Conservation (phyloP, 2,329 filamentous ascomycete species). For the Rhytidhysteron rufulum region DNA sequence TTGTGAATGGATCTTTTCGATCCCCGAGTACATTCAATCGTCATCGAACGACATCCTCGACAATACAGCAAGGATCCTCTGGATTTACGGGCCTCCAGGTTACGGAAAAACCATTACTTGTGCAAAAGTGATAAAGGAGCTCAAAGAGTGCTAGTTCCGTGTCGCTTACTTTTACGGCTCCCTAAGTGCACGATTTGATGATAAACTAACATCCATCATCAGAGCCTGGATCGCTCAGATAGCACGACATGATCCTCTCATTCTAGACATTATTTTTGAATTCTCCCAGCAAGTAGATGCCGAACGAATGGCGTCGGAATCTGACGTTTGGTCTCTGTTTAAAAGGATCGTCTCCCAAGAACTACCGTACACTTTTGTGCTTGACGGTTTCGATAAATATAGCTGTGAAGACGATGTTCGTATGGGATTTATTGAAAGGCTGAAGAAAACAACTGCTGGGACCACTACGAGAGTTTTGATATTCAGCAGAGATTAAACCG, state of each 20-base stretch:
- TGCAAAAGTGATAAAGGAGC: slow-evolving; percentile 22
- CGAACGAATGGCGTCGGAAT: slow-evolving; percentile 6
- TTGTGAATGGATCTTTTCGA: too few species aligned
- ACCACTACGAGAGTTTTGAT: too few species aligned
- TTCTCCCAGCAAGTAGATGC: background rate
- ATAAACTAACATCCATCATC: slow-evolving; percentile 24
- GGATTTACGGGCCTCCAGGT: too few species aligned
- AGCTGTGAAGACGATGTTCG: too few species aligned
- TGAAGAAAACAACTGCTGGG: too few species aligned
- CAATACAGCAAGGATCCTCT: too few species aligned
- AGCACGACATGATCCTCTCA: slow-evolving; percentile 3
- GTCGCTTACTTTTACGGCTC: slow-evolving; percentile 35
- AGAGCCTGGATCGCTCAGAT: slow-evolving; percentile 30
- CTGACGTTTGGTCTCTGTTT: slow-evolving; percentile 4
- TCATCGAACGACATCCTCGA: too few species aligned
- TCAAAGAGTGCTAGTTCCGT: background rate
- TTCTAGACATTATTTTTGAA: slow-evolving; percentile 5
- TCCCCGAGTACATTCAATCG: too few species aligned
- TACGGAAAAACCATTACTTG: slow-evolving; percentile 35
- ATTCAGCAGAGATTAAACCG: slow-evolving; percentile 21
- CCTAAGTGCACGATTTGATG: slow-evolving; percentile 14
- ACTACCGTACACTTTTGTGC: too few species aligned
- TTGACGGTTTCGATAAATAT: too few species aligned
- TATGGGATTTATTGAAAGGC: too few species aligned
- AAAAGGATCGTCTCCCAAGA: slow-evolving; percentile 7